Percentiles rank a stretch among this genome's conserved stretches.
These are phyloP conservation scores for Cercospora janseana DNA, from an alignment of 2,329 filamentous ascomycete genomes.

Conservation along the genomic window DNA sequence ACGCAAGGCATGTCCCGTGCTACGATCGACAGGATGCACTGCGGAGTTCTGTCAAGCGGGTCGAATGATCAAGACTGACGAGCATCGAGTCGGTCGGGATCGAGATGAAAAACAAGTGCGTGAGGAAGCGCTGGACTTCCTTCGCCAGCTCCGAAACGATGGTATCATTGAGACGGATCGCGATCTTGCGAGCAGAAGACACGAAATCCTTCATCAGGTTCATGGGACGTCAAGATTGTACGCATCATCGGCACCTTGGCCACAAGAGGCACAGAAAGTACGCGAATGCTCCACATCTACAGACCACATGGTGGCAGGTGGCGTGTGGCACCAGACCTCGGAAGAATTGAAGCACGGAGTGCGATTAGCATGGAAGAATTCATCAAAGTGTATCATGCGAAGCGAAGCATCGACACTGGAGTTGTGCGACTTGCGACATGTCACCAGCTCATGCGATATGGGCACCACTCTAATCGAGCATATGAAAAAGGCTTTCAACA, in stretches of 20 bases:
- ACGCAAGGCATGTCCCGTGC: slow-evolving; percentile 5
- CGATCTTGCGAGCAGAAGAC: neutral
- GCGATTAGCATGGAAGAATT: slow-evolving; percentile 14
- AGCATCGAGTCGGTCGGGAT: slow-evolving; percentile 13
- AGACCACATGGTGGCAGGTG: neutral
- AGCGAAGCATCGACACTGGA: slow-evolving; percentile 11
- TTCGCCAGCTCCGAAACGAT: slow-evolving; percentile 5
- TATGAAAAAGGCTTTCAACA: slow-evolving; percentile 8
- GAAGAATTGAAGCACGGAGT: slow-evolving; percentile 11
- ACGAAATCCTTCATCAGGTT: neutral
- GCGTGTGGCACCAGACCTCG: neutral
- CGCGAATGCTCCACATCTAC: neutral
- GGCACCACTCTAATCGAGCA: neutral
- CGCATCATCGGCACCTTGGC: neutral
- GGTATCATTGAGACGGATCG: slow-evolving; percentile 4
- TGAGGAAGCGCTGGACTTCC: slow-evolving; percentile 9
- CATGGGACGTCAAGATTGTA: neutral
- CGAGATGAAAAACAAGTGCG: neutral
- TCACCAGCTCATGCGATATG: slow-evolving; percentile 10
- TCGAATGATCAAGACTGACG: slow-evolving; percentile 14
- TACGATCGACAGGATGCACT: slow-evolving; percentile 7
- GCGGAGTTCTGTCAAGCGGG: slow-evolving; percentile 12
- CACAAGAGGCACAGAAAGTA: neutral
- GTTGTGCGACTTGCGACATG: slow-evolving; percentile 10
- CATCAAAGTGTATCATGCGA: slow-evolving; percentile 16